Percentiles rank a stretch among this genome's conserved stretches.
phyloP scores from a whole-genome alignment of 768 basidiomycete species.

The Wakefieldia striispora region DNA sequence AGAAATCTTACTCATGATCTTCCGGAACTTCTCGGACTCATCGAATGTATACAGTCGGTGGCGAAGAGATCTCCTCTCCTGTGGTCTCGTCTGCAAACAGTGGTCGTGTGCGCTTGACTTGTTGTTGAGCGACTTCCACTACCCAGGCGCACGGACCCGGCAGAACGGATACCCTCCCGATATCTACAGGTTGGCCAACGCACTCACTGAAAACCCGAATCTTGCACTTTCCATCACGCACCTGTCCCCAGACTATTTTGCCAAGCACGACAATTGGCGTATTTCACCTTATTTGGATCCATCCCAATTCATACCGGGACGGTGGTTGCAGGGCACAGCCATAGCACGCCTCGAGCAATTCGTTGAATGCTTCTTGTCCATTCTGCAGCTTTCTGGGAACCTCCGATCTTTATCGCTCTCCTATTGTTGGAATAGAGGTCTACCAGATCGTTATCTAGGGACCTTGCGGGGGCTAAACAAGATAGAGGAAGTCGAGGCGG shows the following conservation, averaged over 20 bases:
- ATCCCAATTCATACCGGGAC: too few species aligned
- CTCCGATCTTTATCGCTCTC: not conserved
- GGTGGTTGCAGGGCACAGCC: not conserved
- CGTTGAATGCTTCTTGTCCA: not conserved
- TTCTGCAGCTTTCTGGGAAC: not conserved
- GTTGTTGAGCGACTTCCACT: not conserved
- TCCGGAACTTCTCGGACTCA: not conserved
- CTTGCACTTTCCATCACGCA: not conserved
- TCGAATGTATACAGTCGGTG: not conserved
- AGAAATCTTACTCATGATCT: not conserved
- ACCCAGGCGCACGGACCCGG: not conserved
- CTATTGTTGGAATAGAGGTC: not conserved
- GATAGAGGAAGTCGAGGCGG: not conserved
- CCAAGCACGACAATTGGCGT: not conserved
- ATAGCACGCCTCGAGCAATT: not conserved
- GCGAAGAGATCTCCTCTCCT: not conserved
- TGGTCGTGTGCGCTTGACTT: slow-evolving; percentile 1
- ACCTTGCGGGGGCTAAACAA: not conserved
- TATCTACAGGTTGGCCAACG: not conserved
- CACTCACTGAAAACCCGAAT: not conserved
- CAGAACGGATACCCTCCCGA: not conserved
- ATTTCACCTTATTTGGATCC: too few species aligned
- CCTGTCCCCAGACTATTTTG: not conserved
- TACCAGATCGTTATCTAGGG: not conserved
- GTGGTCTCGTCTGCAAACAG: not conserved